Conservation (phyloP, 2,329 filamentous ascomycete species). For the Endocalyx cinctus region DNA sequence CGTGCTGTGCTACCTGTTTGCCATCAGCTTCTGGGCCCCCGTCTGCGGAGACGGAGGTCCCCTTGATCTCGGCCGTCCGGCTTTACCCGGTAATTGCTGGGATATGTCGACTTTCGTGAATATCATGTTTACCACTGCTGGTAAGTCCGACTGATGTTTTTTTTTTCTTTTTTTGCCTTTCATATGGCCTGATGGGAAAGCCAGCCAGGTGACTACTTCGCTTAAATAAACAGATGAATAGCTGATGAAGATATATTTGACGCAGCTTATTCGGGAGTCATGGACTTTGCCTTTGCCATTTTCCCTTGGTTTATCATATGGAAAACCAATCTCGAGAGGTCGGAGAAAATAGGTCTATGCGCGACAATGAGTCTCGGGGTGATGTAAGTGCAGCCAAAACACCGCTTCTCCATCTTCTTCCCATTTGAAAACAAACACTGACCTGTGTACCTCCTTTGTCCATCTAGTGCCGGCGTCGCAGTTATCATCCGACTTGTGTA, state of each 20-base stretch:
- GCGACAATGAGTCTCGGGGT: constrained; percentile 6
- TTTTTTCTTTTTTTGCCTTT: neutral
- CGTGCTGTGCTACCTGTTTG: constrained; percentile 2
- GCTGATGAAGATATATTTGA: too few species aligned
- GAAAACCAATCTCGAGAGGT: neutral
- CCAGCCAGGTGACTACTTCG: too few species aligned
- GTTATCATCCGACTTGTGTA: neutral
- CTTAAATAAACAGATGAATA: too few species aligned
- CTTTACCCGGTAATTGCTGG: constrained; percentile 3
- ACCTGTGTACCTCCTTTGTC: too few species aligned
- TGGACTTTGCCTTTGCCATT: constrained; percentile 4
- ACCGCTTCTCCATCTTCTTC: too few species aligned
- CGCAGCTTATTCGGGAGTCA: constrained; percentile 3
- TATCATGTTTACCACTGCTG: constrained; percentile 1
- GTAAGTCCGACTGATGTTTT: constrained; percentile 1
- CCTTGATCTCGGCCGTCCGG: neutral
- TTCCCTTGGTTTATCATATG: constrained; percentile 5
- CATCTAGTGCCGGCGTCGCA: too few species aligned
- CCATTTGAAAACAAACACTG: too few species aligned
- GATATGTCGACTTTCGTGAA: neutral
- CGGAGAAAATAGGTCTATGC: constrained; percentile 4
- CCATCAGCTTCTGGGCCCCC: constrained; percentile 4
- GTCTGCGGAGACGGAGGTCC: neutral
- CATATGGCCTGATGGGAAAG: too few species aligned
- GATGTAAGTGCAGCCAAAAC: constrained; percentile 5